Conservation (phyloP, 2,329 filamentous ascomycete species). For the Aureobasidium sp. region DNA sequence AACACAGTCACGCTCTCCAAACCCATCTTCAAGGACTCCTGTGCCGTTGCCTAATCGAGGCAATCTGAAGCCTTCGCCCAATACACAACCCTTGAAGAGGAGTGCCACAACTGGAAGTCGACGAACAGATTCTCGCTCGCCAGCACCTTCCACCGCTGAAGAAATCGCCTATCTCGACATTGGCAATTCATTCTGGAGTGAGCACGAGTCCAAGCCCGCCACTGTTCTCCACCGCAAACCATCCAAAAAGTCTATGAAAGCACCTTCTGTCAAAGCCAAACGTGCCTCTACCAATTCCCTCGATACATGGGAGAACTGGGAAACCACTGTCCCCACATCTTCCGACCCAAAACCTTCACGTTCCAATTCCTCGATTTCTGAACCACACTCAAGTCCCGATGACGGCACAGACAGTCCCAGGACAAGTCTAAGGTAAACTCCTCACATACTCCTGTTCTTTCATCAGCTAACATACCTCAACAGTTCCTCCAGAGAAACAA, state of each 20-base stretch:
- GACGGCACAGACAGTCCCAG: background rate
- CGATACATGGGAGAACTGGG: constrained; percentile 45
- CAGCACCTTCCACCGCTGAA: background rate
- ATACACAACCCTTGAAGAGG: background rate
- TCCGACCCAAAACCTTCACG: constrained; percentile 17
- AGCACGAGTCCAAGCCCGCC: constrained; percentile 28
- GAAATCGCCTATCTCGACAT: constrained; percentile 24
- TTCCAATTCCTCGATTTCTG: constrained; percentile 41
- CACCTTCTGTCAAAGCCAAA: constrained; percentile 23
- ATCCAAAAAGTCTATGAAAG: background rate
- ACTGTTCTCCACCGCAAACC: constrained; percentile 1
- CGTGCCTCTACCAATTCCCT: constrained; percentile 24
- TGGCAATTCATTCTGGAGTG: constrained; percentile 35
- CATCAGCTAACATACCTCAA: too few species aligned
- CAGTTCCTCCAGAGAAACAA: constrained; percentile 13
- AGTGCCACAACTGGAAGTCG: constrained; percentile 9
- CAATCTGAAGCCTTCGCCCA: background rate
- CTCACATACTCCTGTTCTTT: background rate
- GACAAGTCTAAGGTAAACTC: background rate
- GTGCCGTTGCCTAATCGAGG: background rate
- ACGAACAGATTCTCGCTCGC: background rate
- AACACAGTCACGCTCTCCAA: constrained; percentile 5
- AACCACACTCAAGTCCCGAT: constrained; percentile 35
- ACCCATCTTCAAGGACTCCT: background rate
- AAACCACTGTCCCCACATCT: constrained; percentile 30